Conservation (phyloP, 148 eudicot genomes). For the Heliamphora exappendiculata region DNA sequence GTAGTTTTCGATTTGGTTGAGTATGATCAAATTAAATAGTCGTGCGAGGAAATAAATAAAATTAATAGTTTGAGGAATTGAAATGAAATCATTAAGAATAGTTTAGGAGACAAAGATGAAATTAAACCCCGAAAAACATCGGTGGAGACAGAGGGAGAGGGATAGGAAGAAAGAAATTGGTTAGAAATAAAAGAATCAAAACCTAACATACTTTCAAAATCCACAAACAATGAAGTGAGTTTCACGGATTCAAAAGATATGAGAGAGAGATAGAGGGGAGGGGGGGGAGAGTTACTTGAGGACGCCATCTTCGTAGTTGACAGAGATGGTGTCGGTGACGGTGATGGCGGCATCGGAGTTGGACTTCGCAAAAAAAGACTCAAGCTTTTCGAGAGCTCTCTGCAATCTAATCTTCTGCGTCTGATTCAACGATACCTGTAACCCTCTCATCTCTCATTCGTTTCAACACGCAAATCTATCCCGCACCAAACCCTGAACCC, state of each 20-base stretch:
- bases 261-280: not conserved
- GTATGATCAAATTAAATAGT: too few relatives aligned
- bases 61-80: too few relatives aligned
- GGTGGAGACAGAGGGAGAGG: too few relatives aligned
- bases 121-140: not conserved
- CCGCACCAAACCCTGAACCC: too few relatives aligned
- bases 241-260: not conserved
- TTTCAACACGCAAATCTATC: too few relatives aligned
- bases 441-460: conserved; percentile 65
- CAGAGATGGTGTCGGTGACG: conserved; percentile 71
- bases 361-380: conserved; percentile 42
- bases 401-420: conserved; percentile 71
- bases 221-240: not conserved
- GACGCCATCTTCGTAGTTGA: conserved; percentile 54
- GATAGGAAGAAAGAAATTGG: too few relatives aligned
- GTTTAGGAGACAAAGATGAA: too few relatives aligned
- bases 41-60: too few relatives aligned
- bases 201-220: not conserved
- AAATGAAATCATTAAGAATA: too few relatives aligned
- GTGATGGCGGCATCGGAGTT: conserved; percentile 54
- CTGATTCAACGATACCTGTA: conserved; percentile 50
- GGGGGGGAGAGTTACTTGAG: conserved; percentile 49
- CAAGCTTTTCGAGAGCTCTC: conserved; percentile 55
- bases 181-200: not conserved
- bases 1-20: too few relatives aligned